Percentiles rank a stretch among this genome's conserved stretches.
Conservation (phyloP, 1,139 yeast genomes). For the Kazachstania sp. region DNA sequence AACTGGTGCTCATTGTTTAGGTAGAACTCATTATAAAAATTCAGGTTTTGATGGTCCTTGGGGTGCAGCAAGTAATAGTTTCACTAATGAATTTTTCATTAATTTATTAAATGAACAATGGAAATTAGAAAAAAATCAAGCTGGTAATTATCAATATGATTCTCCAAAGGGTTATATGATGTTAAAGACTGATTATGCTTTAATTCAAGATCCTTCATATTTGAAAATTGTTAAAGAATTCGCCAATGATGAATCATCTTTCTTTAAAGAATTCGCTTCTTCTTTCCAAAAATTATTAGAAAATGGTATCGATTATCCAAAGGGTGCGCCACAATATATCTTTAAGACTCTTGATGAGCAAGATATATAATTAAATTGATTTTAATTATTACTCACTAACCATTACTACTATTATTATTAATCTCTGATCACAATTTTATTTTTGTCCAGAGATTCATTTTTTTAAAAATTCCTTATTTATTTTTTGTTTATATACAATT, state of each 20-base stretch:
- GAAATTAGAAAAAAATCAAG: conserved; percentile 64
- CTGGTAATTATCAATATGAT: conserved; percentile 66
- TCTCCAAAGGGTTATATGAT: conserved; percentile 77
- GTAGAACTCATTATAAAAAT: conserved; percentile 57
- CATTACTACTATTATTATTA: background rate
- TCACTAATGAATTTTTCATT: conserved; percentile 69
- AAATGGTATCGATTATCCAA: conserved; percentile 59
- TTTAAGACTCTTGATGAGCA: conserved; percentile 73
- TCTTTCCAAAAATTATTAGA: conserved; percentile 68
- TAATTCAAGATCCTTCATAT: conserved; percentile 59
- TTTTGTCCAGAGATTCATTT: background rate
- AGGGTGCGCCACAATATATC: conserved; percentile 37
- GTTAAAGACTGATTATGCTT: conserved; percentile 78
- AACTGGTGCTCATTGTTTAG: conserved; percentile 83
- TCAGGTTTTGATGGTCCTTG: conserved; percentile 91
- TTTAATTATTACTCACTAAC: no score
- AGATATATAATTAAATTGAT: conserved; percentile 16
- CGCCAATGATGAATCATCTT: conserved; percentile 61
- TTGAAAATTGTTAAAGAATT: conserved; percentile 58
- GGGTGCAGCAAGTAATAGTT: conserved; percentile 82
- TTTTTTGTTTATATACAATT: conserved; percentile 1
- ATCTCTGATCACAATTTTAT: background rate
- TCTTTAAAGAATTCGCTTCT: conserved; percentile 61
- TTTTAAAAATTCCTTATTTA: background rate
- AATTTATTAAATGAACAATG: conserved; percentile 66